Evolutionary conservation across 306 rosid species (phyloP).

Genomic region (Sphenostylis stenocarpa): DNA sequence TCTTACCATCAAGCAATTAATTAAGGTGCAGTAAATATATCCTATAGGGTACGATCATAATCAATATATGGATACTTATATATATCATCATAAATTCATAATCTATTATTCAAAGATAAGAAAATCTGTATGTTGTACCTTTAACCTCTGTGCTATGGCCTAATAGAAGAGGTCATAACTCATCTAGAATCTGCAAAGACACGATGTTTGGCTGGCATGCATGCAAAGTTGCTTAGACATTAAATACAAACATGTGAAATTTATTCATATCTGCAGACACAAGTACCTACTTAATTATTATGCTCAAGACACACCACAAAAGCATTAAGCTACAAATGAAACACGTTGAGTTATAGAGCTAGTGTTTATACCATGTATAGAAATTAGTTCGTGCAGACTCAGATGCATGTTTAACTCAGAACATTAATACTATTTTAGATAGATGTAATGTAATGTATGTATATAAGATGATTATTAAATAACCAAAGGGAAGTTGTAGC

Average conservation of each 20-base stretch:
- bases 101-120: background rate
- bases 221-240: conserved; percentile 37
- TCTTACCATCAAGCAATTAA: background rate
- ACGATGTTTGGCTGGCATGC: conserved; percentile 45
- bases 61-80: background rate
- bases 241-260: conserved; percentile 51
- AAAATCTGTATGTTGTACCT: conserved; percentile 7
- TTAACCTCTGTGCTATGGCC: background rate
- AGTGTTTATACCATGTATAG: conserved; percentile 1
- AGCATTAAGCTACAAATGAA: conserved; percentile 2
- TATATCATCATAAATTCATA: background rate
- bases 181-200: conserved; percentile 24
- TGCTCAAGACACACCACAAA: conserved; percentile 7
- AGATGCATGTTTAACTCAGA: background rate
- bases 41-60: background rate
- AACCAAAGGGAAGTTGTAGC: background rate
- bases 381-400: background rate
- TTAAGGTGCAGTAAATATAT: conserved; percentile 6
- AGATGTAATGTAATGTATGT: background rate
- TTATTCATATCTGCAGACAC: conserved; percentile 41
- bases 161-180: background rate
- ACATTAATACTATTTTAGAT: background rate
- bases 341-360: background rate
- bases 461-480: background rate
- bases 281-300: conserved; percentile 26